Evolutionary conservation across 345 rosid genomes (phyloP), one percentile per base, ranked within the genome.

Genomic region (Hypericum androsaemum): DNA sequence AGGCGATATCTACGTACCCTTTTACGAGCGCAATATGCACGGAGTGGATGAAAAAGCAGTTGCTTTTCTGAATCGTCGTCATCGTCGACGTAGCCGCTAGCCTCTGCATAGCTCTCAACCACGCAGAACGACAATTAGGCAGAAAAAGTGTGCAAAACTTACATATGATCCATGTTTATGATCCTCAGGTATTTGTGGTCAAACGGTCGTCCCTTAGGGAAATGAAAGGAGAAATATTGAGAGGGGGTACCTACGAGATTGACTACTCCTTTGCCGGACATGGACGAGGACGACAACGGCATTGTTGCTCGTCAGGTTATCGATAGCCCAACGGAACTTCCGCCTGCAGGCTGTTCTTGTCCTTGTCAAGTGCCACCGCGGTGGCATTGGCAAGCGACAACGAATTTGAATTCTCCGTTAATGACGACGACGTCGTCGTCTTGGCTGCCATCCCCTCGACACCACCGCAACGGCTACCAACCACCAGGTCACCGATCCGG

Each of bases 251-350:
- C 83, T 82, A 89, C 96, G 68, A 58, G 75, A 57, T 59, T 59
- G 65, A 61, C 57, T 41, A 54, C 66, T 53, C 62, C 70, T 79
- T 41, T 67, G 76, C 56, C 55, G 72, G 58, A 90, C 94, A 39
- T 90, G 96, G 43, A 89, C 47, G 12, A 89, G 64, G 47, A 71
- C 65, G 57, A 84, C 56, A 28, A 55, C 57, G 5, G 75, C 61
- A 47, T 69, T 76, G 57, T 50, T 70, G 57, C 56, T 45, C 12
- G 53, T 14, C 22, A 86, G 94, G 69, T 77, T 77, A 36, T 90
- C 94, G 5, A 80, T 76, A 16, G 94, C 88, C 98, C 98, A 90
- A 15, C 88, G 79, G n/a, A 82, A 83, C n/a, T n/a, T n/a, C n/a
- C 36, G 94, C 96, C 39, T 71, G 75, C 6, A 68, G 80, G 78